phyloP scores from a whole-genome alignment of 495 filamentous ascomycete species.

The Podospora anserina region DNA sequence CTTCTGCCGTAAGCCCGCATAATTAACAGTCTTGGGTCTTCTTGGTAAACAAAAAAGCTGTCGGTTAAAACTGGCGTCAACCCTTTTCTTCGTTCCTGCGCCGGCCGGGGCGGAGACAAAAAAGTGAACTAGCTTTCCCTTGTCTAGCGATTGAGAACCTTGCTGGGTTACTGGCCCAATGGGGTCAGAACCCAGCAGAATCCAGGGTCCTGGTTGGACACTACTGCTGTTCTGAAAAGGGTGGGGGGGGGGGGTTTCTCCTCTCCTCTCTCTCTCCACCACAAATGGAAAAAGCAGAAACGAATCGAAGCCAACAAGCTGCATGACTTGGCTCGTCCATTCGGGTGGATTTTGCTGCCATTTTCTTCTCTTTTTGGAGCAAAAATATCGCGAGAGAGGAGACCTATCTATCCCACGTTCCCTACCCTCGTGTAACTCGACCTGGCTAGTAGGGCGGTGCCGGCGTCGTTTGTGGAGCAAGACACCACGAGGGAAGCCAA shows the following conservation, averaged over 20 bases:
- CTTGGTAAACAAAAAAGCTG: neutral
- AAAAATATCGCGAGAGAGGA: too few relatives aligned
- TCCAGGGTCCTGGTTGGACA: neutral
- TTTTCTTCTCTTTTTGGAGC: neutral
- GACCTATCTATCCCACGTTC: too few relatives aligned
- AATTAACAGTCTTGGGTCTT: neutral
- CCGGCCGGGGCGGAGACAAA: too few relatives aligned
- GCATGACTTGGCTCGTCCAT: neutral
- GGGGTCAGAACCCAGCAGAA: neutral
- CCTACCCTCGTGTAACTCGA: neutral
- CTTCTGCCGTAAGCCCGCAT: neutral
- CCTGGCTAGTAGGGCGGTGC: neutral
- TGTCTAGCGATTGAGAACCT: neutral
- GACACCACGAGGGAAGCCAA: neutral
- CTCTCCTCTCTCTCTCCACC: neutral
- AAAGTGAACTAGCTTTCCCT: neutral
- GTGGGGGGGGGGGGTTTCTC: neutral
- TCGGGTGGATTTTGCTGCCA: neutral
- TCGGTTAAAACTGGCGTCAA: neutral
- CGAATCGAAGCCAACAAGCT: slow-evolving; percentile 2
- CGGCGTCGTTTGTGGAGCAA: neutral
- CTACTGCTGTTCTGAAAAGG: neutral
- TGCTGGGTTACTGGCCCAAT: neutral
- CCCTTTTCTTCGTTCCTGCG: neutral
- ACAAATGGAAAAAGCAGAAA: neutral